These are phyloP conservation scores for Ascosphaera apis DNA, from an alignment of 2,329 filamentous ascomycete species.

Conservation along the genomic window DNA sequence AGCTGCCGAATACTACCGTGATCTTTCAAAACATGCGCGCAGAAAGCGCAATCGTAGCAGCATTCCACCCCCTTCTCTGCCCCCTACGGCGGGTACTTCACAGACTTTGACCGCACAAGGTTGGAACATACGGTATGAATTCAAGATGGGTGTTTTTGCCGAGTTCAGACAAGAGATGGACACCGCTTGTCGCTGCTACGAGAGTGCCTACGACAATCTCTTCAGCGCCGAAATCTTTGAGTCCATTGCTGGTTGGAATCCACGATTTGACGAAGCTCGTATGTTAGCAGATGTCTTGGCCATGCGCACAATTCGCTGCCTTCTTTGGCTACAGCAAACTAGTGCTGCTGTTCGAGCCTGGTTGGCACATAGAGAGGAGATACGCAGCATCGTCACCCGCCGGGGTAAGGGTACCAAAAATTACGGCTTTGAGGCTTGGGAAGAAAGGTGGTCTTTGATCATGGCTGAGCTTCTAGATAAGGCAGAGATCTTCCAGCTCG, in stretches of 20 bases:
- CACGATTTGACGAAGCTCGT: constrained; percentile 83
- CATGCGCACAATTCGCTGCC: constrained; percentile 58
- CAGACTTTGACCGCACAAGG: constrained; percentile 64
- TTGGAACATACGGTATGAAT: constrained; percentile 88
- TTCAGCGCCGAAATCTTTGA: constrained; percentile 70
- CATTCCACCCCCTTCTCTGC: constrained; percentile 58
- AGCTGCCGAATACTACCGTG: constrained; percentile 75
- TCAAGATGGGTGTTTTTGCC: constrained; percentile 74
- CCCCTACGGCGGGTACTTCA: constrained; percentile 63
- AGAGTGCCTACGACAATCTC: constrained; percentile 64
- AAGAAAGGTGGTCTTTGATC: constrained; percentile 44
- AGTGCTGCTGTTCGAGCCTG: constrained; percentile 60
- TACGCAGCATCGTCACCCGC: constrained; percentile 56
- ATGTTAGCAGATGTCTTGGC: constrained; percentile 60
- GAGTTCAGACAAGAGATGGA: constrained; percentile 91
- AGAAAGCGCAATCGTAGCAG: constrained; percentile 66
- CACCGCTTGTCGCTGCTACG: constrained; percentile 61
- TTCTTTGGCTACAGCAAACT: constrained; percentile 59
- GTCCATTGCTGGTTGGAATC: constrained; percentile 70
- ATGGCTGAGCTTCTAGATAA: constrained; percentile 37
- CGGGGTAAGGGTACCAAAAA: constrained; percentile 66
- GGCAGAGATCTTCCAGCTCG: constrained; percentile 26
- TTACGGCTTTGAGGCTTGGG: constrained; percentile 90
- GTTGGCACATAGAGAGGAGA: constrained; percentile 51
- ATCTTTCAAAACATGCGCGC: constrained; percentile 74